Conservation (phyloP, 352 stramenopile species). For the Pythium folliculosum region DNA sequence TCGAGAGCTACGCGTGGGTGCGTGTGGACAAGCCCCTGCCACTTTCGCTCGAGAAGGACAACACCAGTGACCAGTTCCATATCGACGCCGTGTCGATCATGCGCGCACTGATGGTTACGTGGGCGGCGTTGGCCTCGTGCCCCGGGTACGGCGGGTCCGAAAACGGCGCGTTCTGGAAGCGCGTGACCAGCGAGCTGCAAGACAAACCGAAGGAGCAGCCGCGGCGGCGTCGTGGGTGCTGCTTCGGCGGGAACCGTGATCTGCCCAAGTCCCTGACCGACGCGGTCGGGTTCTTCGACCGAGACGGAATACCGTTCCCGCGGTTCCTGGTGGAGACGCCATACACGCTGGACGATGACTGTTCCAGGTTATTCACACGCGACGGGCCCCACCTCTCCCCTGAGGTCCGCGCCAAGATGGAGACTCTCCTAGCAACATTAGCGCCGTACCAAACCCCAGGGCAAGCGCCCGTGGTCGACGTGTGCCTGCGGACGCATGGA, state of each 20-base stretch:
- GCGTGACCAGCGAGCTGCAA: not conserved
- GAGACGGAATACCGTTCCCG: not conserved
- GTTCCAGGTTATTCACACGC: not conserved
- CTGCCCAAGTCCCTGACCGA: not conserved
- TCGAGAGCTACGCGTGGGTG: too few species aligned
- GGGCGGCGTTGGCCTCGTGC: not conserved
- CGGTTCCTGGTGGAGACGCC: conserved; percentile 7
- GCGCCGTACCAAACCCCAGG: not conserved
- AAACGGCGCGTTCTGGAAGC: conserved; percentile 7
- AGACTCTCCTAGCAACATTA: not conserved
- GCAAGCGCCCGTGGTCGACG: not conserved
- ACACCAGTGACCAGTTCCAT: too few species aligned
- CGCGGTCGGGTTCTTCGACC: conserved; percentile 3
- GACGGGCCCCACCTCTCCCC: not conserved
- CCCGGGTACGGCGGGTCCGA: not conserved
- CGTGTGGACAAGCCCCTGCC: too few species aligned
- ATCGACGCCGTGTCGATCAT: not conserved
- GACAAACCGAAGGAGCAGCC: not conserved
- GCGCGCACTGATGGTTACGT: not conserved
- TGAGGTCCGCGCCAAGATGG: not conserved
- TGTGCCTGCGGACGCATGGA: not conserved
- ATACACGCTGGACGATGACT: not conserved
- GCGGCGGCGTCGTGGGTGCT: not conserved
- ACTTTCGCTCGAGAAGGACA: too few species aligned
- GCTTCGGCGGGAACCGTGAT: not conserved